Evolutionary conservation across 2,329 filamentous ascomycete species (phyloP).

Genomic region (Botrytis aclada): DNA sequence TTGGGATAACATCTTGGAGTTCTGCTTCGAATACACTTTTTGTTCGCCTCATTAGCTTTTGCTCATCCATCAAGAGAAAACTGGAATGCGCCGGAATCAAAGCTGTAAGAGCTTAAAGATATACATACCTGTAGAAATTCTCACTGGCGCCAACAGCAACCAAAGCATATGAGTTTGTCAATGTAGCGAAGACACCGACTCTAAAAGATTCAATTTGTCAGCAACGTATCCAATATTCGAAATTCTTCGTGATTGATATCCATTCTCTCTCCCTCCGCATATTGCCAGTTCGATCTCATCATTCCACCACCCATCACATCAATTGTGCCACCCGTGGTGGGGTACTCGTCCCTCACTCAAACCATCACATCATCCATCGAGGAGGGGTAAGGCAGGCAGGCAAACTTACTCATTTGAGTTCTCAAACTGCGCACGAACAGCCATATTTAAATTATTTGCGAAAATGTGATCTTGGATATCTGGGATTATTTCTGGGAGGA

Average conservation of each 20-base stretch:
- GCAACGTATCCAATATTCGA: background rate
- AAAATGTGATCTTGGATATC: background rate
- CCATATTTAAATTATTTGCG: constrained; percentile 48
- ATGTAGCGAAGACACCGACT: constrained; percentile 92
- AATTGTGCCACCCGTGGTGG: background rate
- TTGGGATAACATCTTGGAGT: constrained; percentile 94
- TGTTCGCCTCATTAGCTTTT: constrained; percentile 16
- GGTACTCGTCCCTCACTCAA: background rate
- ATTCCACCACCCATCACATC: background rate
- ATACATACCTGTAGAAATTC: constrained; percentile 86
- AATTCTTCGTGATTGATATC: background rate
- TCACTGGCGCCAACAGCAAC: constrained; percentile 93
- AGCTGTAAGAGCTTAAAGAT: background rate
- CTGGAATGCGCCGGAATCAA: background rate
- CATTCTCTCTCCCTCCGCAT: background rate
- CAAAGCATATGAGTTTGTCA: constrained; percentile 96
- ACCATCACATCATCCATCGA: constrained; percentile 5
- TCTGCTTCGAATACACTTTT: constrained; percentile 91
- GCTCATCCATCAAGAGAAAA: background rate
- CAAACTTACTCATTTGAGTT: constrained; percentile 80
- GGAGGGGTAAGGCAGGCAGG: constrained; percentile 23
- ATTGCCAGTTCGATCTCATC: background rate
- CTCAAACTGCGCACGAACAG: constrained; percentile 74
- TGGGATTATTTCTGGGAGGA: background rate
- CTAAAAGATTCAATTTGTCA: constrained; percentile 44